Percentiles rank a stretch among this genome's conserved stretches.
These are phyloP conservation scores for Monilinia laxa DNA, from an alignment of 2,329 filamentous ascomycete species.

Conservation along the genomic window DNA sequence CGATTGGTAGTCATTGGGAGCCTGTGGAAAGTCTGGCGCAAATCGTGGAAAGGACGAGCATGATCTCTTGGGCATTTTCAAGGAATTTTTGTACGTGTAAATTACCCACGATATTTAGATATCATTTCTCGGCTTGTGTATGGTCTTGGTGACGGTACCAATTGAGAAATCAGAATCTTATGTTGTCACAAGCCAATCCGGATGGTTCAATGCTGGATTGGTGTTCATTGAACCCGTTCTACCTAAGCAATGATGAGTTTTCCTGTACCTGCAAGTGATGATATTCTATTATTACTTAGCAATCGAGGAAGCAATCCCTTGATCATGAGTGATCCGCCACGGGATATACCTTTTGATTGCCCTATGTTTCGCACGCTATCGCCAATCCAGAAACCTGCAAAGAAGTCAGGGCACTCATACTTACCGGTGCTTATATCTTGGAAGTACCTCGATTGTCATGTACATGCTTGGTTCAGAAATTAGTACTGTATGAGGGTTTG, in stretches of 20 bases:
- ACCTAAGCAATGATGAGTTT: neutral
- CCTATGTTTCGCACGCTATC: too few species aligned
- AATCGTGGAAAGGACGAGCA: conserved; percentile 6
- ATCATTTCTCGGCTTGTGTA: neutral
- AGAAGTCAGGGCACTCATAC: too few species aligned
- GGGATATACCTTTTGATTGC: too few species aligned
- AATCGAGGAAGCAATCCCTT: too few species aligned
- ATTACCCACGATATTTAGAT: neutral
- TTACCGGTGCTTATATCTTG: too few species aligned
- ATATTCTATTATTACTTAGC: neutral
- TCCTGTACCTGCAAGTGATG: conserved; percentile 11
- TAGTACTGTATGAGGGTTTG: neutral
- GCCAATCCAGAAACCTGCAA: too few species aligned
- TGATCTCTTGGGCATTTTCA: conserved; percentile 4
- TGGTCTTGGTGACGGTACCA: neutral
- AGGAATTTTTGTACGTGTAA: neutral
- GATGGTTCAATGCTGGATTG: neutral
- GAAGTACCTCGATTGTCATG: too few species aligned
- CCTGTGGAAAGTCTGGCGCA: conserved; percentile 12
- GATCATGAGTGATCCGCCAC: too few species aligned
- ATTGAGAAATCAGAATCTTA: neutral
- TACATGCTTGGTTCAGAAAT: too few species aligned
- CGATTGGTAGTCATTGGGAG: conserved; percentile 3
- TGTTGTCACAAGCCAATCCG: neutral
- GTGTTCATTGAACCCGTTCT: neutral